phyloP scores from a whole-genome alignment of 1,284 basidiomycete species.

The Ustilago trichophora region DNA sequence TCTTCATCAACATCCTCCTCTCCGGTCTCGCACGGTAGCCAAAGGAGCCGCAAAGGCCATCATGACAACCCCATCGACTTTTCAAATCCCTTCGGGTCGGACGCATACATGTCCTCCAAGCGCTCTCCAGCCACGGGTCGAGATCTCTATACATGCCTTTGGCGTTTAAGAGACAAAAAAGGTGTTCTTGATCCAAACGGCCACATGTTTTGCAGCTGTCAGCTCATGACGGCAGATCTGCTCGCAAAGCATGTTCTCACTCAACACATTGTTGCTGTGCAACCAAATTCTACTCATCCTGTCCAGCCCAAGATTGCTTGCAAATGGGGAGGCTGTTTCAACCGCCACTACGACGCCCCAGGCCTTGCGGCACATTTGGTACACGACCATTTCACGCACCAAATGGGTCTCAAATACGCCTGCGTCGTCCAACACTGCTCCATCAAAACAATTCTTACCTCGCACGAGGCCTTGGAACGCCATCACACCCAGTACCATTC shows the following conservation, averaged over 20 bases:
- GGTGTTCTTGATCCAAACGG: slow-evolving; percentile 11
- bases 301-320: slow-evolving; percentile 10
- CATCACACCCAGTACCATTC: slow-evolving; percentile 24
- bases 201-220: slow-evolving; percentile 11
- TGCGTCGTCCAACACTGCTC: slow-evolving; percentile 19
- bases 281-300: background rate
- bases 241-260: slow-evolving; percentile 23
- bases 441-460: slow-evolving; percentile 7
- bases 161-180: slow-evolving; percentile 29
- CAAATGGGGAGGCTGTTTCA: slow-evolving; percentile 31
- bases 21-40: background rate
- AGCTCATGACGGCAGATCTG: slow-evolving; percentile 26
- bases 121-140: slow-evolving; percentile 2
- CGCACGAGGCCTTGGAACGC: slow-evolving; percentile 6
- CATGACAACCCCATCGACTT: slow-evolving; percentile 8
- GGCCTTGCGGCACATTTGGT: slow-evolving; percentile 27
- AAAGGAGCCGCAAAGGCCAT: slow-evolving; percentile 1
- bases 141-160: slow-evolving; percentile 12
- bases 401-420: slow-evolving; percentile 25
- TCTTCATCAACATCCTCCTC: slow-evolving; percentile 7
- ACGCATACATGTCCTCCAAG: slow-evolving; percentile 6
- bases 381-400: slow-evolving; percentile 24
- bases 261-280: background rate
- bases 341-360: slow-evolving; percentile 18
- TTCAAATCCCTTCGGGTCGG: slow-evolving; percentile 22